Evolutionary conservation across 1,284 basidiomycete genomes (phyloP), one percentile per base, ranked within the genome.

Genomic region (Austroboletus olivaceoglutinosus): DNA sequence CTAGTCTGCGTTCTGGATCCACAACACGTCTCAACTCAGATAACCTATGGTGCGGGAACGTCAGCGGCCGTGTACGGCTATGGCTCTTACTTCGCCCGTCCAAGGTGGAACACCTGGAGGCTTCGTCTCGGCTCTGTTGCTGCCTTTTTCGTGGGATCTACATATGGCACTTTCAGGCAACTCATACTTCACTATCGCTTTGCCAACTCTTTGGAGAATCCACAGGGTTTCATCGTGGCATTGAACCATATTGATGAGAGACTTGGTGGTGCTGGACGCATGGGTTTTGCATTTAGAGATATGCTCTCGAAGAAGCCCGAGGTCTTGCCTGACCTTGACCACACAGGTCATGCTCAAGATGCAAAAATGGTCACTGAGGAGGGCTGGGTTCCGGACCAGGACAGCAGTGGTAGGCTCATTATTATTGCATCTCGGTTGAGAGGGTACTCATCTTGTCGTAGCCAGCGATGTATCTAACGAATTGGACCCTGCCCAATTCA

Each of bases 101-200:
- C 69, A 21, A 58, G 48, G 46, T 64, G 69, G 71, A 49, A 43
- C 37, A 18, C 19, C 13, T 50, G 63, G 56, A 56, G 59, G 44
- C 52, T 70, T 25, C 51, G 55, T 53, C 46, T 70, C 16, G 51
- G 51, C 8, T 51, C 64, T 10, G 47, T 57, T n/a, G 60, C 47
- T 34, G 64, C 66, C 18, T 64, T 64, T 36, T 38, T 64, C 2
- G 23, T 42, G 2, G 70, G 69, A 25, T 63, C 62, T 37, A 53
- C 63, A 16, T 70, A 65, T 36, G 69, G 66, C 41, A 64, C 64
- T 18, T 75, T 77, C 55, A 66, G 74, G 43, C 70, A 70, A 21
- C 69, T 74, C 31, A 55, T 80, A 18, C 67, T 75, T 56, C 70
- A 79, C 54, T 73, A 74, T 23, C 68, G 64, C 33, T 82, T 84